Base-by-base conservation (phyloP, 2,329 filamentous ascomycete species). In the Nigrograna mackinnonii region DNA sequence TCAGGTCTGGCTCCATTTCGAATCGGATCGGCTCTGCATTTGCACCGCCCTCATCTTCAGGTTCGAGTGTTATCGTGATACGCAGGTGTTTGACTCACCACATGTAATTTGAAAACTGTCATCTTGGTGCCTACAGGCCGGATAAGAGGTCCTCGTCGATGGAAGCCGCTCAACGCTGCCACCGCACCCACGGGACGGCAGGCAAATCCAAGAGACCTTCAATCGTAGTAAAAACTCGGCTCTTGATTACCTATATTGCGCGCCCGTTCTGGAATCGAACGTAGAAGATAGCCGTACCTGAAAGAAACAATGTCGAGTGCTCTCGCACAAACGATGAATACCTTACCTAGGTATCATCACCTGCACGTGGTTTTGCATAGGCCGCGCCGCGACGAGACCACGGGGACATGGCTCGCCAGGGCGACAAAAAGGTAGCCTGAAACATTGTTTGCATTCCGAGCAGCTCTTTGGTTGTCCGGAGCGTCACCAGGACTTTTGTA, bases 401-500 rank as follows among this genome's bases (percentile, higher is more conserved):
- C 22, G 34, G 36, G 33, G 34, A 28, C 22, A n/a, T 36, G 6
- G 18, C 28, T 19, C 26, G 37, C 37, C 31, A 28, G 33, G 33
- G 22, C 21, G 41, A 35, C 35, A 37, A n/a, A n/a, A n/a, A 45
- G 43, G 39, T 47, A 46, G 24, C 36, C 41, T 57, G 60, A 57
- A 57, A 60, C 55, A 53, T 43, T 54, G 50, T 63, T 58, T 58
- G 56, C 58, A 62, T 60, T 60, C 55, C 54, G 46, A 57, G 49
- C 55, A 49, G 52, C 44, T 44, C 50, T 32, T 51, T 37, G 43
- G 49, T 56, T 49, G 53, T 44, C 44, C 34, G 39, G 41, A 46
- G 59, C 55, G 61, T 64, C 60, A 63, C 60, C 54, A 43, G 57
- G 52, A 41, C 52, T 43, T 42, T 44, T 54, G 53, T 49, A 39